phyloP scores from a whole-genome alignment of 2,329 filamentous ascomycete genomes.

The Fusarium secorum region DNA sequence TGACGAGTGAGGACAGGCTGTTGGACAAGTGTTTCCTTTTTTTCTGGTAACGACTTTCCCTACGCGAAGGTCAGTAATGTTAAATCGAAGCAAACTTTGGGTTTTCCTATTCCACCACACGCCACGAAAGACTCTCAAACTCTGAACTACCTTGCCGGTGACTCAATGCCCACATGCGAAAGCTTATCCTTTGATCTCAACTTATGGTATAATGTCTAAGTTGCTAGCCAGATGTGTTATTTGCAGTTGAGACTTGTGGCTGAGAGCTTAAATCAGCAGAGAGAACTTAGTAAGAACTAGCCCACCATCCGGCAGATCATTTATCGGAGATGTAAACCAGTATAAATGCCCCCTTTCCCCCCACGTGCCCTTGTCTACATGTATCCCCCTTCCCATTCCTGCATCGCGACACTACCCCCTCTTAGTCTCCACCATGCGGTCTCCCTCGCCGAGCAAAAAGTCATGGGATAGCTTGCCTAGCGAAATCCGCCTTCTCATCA shows the following conservation, averaged over 20 bases:
- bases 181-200: too few species aligned
- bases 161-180: too few species aligned
- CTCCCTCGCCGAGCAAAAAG: neutral
- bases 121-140: too few species aligned
- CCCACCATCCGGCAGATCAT: too few species aligned
- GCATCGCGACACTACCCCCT: neutral
- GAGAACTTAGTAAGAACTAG: neutral
- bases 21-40: neutral
- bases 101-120: too few species aligned
- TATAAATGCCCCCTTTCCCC: neutral
- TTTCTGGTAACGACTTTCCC: neutral
- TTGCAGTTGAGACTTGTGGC: too few species aligned
- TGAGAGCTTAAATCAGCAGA: too few species aligned
- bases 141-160: too few species aligned
- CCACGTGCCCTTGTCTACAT: neutral
- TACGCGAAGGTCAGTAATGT: too few species aligned
- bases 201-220: too few species aligned
- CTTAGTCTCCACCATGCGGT: neutral
- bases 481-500: neutral
- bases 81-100: too few species aligned
- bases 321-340: neutral
- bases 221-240: too few species aligned
- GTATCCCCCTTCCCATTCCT: neutral
- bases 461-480: neutral
- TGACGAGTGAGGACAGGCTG: neutral